Percentiles rank a stretch among this genome's conserved stretches.
phyloP scores from a whole-genome alignment of 768 basidiomycete genomes.

The Clavulina sp. region DNA sequence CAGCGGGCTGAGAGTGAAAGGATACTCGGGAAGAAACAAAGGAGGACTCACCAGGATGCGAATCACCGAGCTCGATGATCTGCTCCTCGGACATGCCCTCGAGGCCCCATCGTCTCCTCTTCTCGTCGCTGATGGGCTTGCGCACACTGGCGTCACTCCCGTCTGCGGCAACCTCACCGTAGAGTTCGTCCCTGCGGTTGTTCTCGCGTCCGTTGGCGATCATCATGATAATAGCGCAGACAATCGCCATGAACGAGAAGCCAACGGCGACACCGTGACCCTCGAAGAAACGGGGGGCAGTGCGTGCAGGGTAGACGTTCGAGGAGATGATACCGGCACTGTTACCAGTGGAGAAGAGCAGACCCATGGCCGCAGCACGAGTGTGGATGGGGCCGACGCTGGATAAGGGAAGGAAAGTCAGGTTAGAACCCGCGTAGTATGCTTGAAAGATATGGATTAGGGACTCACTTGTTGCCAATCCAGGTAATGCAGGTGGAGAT shows the following conservation, averaged over 20 bases:
- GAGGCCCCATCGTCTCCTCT: conserved; percentile 4
- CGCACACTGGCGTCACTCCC: background rate
- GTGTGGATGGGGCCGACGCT: conserved; percentile 13
- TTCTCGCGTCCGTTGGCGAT: conserved; percentile 3
- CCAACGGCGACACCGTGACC: conserved; percentile 15
- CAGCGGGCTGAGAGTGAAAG: too few relatives aligned
- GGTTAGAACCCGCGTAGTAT: background rate
- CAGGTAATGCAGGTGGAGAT: conserved; percentile 14
- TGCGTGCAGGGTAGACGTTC: conserved; percentile 11
- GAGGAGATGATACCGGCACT: conserved; percentile 14
- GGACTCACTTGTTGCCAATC: conserved; percentile 12
- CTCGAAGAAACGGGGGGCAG: conserved; percentile 7
- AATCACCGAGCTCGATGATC: conserved; percentile 8
- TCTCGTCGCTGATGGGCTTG: background rate
- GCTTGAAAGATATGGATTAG: background rate
- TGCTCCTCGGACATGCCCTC: conserved; percentile 5
- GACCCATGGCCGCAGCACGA: conserved; percentile 16
- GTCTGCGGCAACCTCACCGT: conserved; percentile 1
- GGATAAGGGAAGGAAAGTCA: background rate
- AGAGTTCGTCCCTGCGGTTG: background rate
- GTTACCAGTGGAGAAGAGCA: conserved; percentile 17
- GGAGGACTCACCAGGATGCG: conserved; percentile 3
- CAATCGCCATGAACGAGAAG: conserved; percentile 4
- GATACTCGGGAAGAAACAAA: background rate
- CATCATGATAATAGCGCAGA: conserved; percentile 4